Evolutionary conservation across 108 stramenopile species (phyloP).

Genomic region (Nannochloropsis salina): DNA sequence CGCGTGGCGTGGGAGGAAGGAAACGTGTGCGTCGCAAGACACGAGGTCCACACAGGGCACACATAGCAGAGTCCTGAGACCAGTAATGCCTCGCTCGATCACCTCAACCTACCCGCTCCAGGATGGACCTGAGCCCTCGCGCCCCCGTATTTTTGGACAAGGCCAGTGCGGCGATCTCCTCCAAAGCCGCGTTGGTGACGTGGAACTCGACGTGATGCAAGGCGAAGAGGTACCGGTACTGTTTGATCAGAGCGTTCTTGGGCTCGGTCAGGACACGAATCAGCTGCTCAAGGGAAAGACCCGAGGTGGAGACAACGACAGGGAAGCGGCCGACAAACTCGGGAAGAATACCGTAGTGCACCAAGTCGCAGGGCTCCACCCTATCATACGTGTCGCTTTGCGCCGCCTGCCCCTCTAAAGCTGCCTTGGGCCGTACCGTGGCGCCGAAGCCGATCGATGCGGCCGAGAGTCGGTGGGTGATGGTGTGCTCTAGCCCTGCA

Average conservation of each 20-base stretch:
- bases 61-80: neutral
- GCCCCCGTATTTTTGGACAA: constrained; percentile 85
- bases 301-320: constrained; percentile 84
- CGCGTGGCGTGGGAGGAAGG: neutral
- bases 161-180: constrained; percentile 81
- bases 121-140: constrained; percentile 85
- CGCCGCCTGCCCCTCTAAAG: constrained; percentile 41
- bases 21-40: neutral
- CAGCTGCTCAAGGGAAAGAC: constrained; percentile 76
- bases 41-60: neutral
- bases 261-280: constrained; percentile 90
- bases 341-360: constrained; percentile 65
- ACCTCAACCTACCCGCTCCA: constrained; percentile 57
- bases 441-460: constrained; percentile 97
- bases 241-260: constrained; percentile 89
- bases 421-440: constrained; percentile 86
- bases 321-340: constrained; percentile 96
- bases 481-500: constrained; percentile 86
- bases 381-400: constrained; percentile 14
- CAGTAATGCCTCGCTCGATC: neutral
- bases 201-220: constrained; percentile 90
- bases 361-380: constrained; percentile 48
- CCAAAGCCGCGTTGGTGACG: constrained; percentile 81
- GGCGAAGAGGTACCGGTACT: constrained; percentile 87
- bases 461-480: constrained; percentile 78